A percentile compares a stretch with the other conserved stretches of the same genome.
Conservation (phyloP, 148 eudicot species). For the Arctostaphylos glauca region DNA sequence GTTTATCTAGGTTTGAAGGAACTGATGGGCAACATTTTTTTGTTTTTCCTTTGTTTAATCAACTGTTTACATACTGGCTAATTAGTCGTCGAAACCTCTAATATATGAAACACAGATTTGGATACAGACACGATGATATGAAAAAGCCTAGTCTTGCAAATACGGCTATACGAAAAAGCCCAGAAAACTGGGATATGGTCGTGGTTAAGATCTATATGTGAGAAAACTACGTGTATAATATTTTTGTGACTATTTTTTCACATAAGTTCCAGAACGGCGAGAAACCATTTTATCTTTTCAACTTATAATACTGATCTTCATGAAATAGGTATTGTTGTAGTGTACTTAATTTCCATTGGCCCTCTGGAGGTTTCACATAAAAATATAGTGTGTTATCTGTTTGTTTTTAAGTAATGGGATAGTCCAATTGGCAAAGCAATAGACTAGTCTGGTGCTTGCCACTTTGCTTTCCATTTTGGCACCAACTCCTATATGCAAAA, state of each 20-base stretch:
- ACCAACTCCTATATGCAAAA: not conserved
- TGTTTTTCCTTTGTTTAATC: not conserved
- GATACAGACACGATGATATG: not conserved
- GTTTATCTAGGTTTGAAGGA: not conserved
- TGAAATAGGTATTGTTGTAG: not conserved
- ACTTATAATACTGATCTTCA: not conserved
- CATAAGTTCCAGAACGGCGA: not conserved
- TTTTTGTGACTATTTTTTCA: not conserved
- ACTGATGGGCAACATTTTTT: not conserved
- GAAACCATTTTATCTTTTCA: not conserved
- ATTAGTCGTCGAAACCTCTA: not conserved
- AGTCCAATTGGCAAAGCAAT: not conserved
- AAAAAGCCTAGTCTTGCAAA: not conserved
- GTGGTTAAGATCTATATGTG: not conserved
- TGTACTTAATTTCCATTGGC: not conserved
- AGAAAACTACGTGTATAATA: not conserved
- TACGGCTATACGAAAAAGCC: not conserved
- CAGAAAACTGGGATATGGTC: not conserved
- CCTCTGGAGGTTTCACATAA: not conserved
- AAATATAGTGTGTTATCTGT: not conserved
- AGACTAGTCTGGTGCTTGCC: not conserved
- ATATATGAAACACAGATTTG: not conserved
- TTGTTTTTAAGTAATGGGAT: not conserved
- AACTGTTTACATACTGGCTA: not conserved
- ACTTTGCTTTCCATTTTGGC: not conserved